phyloP scores from a whole-genome alignment of 768 basidiomycete genomes.

The Gymnopilus dilepis region DNA sequence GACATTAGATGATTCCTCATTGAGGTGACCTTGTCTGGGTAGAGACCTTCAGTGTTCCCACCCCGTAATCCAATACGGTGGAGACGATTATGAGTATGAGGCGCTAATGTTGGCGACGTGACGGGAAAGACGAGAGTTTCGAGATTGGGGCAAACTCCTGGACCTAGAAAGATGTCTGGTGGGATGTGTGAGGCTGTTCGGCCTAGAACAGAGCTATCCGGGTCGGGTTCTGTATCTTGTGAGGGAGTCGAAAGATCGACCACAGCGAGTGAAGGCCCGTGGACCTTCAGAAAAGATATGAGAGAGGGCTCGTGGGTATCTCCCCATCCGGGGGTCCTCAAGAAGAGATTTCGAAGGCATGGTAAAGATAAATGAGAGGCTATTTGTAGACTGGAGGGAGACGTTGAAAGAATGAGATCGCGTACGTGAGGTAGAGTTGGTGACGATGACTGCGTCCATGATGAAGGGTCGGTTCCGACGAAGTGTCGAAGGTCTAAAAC shows the following conservation, averaged over 20 bases:
- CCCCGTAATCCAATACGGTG: conserved; percentile 54
- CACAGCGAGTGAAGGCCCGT: conserved; percentile 44
- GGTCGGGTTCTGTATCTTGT: conserved; percentile 39
- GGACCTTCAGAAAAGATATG: conserved; percentile 42
- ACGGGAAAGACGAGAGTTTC: conserved; percentile 47
- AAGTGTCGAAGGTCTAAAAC: conserved; percentile 53
- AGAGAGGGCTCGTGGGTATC: conserved; percentile 30
- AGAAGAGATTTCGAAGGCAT: conserved; percentile 45
- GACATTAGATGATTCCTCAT: conserved; percentile 48
- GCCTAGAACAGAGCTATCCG: conserved; percentile 30
- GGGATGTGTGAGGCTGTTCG: conserved; percentile 39
- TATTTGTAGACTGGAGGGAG: conserved; percentile 39
- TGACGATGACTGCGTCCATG: conserved; percentile 21
- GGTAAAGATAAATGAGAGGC: conserved; percentile 49
- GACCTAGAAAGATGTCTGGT: conserved; percentile 48
- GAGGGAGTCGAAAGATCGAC: conserved; percentile 47
- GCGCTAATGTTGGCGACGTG: conserved; percentile 36
- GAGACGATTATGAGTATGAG: conserved; percentile 39
- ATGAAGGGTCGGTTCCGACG: conserved; percentile 30
- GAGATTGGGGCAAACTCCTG: conserved; percentile 50
- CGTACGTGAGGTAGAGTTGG: conserved; percentile 47
- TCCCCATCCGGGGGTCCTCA: conserved; percentile 38
- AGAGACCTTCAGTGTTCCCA: conserved; percentile 46
- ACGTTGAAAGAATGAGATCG: conserved; percentile 49
- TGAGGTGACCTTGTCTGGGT: conserved; percentile 44